Evolutionary conservation across 1,139 yeast genomes (phyloP).

Genomic region (Protomyces pachydermus): DNA sequence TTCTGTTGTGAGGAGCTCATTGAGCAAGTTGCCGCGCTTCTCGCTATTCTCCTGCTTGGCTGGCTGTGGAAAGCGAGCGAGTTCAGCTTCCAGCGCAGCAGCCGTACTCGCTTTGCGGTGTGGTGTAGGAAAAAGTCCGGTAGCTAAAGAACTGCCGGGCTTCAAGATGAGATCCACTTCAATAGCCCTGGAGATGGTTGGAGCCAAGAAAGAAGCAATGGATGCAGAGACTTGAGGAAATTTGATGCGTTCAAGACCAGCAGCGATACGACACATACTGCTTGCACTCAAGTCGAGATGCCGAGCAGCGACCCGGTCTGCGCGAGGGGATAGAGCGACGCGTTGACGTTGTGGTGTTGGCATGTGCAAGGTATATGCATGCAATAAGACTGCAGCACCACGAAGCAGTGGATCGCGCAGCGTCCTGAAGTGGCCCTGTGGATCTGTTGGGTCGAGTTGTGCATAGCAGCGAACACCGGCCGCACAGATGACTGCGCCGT

Average conservation of each 20-base stretch:
- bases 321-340: not conserved
- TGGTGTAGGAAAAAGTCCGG: not conserved
- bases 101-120: not conserved
- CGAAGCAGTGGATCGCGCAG: not conserved
- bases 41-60: slow-evolving; percentile 7
- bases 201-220: not conserved
- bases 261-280: not conserved
- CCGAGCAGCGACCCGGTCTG: not conserved
- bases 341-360: not conserved
- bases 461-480: not conserved
- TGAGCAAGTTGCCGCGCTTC: slow-evolving; percentile 19
- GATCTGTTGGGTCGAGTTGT: not conserved
- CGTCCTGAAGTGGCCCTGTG: not conserved
- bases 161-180: slow-evolving; percentile 2
- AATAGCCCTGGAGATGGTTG: not conserved
- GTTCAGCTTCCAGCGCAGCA: not conserved
- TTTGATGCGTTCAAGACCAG: not conserved
- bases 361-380: not conserved
- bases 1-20: slow-evolving; percentile 27
- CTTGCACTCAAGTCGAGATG: not conserved
- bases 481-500: not conserved
- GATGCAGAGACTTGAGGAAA: not conserved
- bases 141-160: not conserved
- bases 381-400: not conserved
- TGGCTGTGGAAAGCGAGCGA: not conserved